phyloP scores from a whole-genome alignment of 2,329 filamentous ascomycete species.

The Didymella glomerata region DNA sequence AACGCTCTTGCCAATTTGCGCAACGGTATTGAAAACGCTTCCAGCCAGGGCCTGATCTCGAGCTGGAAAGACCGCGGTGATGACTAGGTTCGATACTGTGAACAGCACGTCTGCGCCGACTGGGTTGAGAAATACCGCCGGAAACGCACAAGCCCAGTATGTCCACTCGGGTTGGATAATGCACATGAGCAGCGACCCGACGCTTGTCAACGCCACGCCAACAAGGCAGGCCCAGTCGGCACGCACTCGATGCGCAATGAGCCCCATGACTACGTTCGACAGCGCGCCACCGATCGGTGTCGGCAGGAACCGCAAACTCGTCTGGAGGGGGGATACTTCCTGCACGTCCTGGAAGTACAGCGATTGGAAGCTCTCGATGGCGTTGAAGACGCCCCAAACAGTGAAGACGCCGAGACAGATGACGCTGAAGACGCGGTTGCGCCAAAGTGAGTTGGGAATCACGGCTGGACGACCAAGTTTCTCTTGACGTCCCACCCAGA shows the following conservation, averaged over 20 bases:
- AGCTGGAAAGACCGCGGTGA: constrained; percentile 53
- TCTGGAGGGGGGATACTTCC: constrained; percentile 44
- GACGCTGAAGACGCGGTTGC: constrained; percentile 63
- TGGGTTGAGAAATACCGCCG: constrained; percentile 55
- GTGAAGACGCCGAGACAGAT: constrained; percentile 60
- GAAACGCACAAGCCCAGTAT: constrained; percentile 60
- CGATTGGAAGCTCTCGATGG: constrained; percentile 51
- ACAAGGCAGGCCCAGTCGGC: constrained; percentile 56
- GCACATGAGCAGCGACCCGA: constrained; percentile 58
- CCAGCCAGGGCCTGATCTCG: constrained; percentile 56
- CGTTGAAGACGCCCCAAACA: constrained; percentile 49
- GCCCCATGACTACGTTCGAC: constrained; percentile 57
- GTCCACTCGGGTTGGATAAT: constrained; percentile 55
- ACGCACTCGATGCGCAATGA: constrained; percentile 56
- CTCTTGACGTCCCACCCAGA: constrained; percentile 63
- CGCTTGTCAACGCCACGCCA: constrained; percentile 33
- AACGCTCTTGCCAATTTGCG: constrained; percentile 55
- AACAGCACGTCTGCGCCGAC: constrained; percentile 57
- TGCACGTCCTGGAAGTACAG: constrained; percentile 57
- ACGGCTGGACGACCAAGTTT: constrained; percentile 59
- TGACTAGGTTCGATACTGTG: constrained; percentile 55
- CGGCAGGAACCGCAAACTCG: constrained; percentile 56
- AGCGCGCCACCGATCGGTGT: constrained; percentile 51
- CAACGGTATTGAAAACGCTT: constrained; percentile 57
- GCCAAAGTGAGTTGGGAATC: constrained; percentile 70